A percentile compares a stretch with the other conserved stretches of the same genome.
Conservation (phyloP, 768 basidiomycete genomes). For the Psilocybe cyanescens region DNA sequence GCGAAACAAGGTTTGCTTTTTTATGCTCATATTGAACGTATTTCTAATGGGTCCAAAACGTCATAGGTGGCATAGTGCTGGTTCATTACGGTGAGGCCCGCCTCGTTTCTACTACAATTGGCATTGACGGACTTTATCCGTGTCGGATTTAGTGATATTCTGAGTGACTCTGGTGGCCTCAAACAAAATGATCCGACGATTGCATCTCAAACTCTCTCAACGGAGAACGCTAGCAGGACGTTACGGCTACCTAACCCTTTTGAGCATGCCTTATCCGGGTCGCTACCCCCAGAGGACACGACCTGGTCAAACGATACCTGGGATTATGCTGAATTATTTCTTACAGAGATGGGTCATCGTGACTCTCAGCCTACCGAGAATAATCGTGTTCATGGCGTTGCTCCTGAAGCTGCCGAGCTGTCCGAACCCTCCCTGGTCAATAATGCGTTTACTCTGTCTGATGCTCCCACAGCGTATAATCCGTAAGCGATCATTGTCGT, state of each 20-base stretch:
- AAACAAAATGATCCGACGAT: background rate
- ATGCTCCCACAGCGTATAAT: background rate
- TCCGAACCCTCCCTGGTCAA: background rate
- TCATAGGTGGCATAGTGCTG: slow-evolving; percentile 5
- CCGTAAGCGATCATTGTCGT: background rate
- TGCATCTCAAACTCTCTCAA: background rate
- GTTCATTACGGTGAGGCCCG: background rate
- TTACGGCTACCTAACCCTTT: background rate
- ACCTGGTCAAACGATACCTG: background rate
- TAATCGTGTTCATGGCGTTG: background rate
- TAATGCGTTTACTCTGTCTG: too few relatives aligned
- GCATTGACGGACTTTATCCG: background rate
- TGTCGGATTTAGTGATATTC: background rate
- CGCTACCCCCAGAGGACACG: background rate
- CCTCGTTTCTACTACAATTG: background rate
- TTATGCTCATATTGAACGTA: background rate
- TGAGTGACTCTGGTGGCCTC: background rate
- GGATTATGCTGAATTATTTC: background rate
- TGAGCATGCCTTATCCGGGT: too few relatives aligned
- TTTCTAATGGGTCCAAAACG: background rate
- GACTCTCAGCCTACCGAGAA: background rate
- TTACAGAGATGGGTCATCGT: background rate
- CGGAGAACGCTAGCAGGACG: background rate
- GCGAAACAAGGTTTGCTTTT: background rate
- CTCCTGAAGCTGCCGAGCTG: background rate